Base-by-base conservation (phyloP, 1,139 yeast species). In the Pichia sp. region DNA sequence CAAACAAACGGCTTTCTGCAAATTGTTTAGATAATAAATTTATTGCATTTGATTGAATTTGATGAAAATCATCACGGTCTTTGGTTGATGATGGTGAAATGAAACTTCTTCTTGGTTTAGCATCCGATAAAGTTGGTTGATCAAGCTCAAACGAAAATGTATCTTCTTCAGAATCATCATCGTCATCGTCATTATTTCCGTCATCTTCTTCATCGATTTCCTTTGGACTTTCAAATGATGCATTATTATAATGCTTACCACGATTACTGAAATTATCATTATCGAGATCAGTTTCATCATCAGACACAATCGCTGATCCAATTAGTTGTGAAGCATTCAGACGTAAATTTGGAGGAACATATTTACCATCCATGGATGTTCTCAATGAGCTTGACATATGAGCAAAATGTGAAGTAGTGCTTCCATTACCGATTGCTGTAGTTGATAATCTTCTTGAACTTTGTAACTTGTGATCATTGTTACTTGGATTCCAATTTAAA, bases 341-440 rank as follows among this genome's bases (percentile, higher is more conserved):
- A 21, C 53, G 44, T 20, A 50, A 69, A 60, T 78, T 83, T 17
- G 91, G 93, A 27, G 91, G 91, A 38, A 85, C 69, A 57, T 85
- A 85, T 60, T 81, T 82, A 19, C 56, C 56, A 46, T 53, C 56
- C 31, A 53, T 45, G 3, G 52, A 51, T 7, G 51, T 18, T 37
- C 51, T 47, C 6, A 34, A 19, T n/a, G 51, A 44, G 12, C 35
- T 41, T 8, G 43, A 39, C n/a, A 47, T 27, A n/a, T 32, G 38
- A 7, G 37, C 22, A 17, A 28, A 19, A n/a, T 37, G 34, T 11
- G 44, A 15, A 24, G 30, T 31, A 46, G 36, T 28, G 27, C 19
- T 34, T 21, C 24, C 24, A 24, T 21, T 18, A n/a, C 14, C 21
- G 17, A 21, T 22, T 4, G 36, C 31, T 33, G 42, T 22, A 7